Evolutionary conservation across 805 yeast species (phyloP).

Genomic region (Dipodascus geniculatus): DNA sequence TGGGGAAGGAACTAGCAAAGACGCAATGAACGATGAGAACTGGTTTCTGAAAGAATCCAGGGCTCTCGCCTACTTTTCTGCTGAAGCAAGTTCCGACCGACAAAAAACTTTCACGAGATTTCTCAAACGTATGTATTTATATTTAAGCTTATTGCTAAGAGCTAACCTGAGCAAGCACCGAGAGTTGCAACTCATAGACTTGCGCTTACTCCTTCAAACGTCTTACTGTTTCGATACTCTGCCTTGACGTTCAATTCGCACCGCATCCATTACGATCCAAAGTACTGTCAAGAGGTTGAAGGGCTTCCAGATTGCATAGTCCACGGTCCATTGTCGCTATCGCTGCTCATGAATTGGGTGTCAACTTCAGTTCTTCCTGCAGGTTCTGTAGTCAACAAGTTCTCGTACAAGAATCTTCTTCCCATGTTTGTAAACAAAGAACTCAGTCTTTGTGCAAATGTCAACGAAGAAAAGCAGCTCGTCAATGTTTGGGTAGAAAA

Average conservation of each 20-base stretch:
- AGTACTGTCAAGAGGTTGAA: conserved; percentile 44
- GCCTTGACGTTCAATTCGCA: conserved; percentile 77
- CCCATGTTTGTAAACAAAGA: conserved; percentile 38
- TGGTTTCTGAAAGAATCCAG: conserved; percentile 40
- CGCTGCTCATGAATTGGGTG: conserved; percentile 46
- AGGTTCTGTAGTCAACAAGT: conserved; percentile 19
- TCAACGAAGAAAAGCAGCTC: conserved; percentile 23
- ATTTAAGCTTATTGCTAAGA: background rate
- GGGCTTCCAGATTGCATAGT: conserved; percentile 49
- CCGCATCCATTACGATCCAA: conserved; percentile 60
- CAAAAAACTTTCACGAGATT: conserved; percentile 12
- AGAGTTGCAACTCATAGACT: conserved; percentile 12
- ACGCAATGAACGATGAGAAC: conserved; percentile 5
- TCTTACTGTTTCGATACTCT: conserved; percentile 50
- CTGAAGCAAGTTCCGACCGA: conserved; percentile 16
- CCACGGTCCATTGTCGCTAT: conserved; percentile 74
- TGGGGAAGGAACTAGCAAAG: conserved; percentile 14
- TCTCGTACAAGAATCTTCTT: conserved; percentile 38
- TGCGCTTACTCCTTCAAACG: conserved; percentile 28
- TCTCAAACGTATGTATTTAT: conserved; percentile 12
- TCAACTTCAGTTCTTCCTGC: conserved; percentile 11
- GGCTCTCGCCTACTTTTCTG: conserved; percentile 46
- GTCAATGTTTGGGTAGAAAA: conserved; percentile 20
- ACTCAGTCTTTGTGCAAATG: conserved; percentile 15
- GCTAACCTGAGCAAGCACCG: conserved; percentile 4